Base-by-base conservation (phyloP, 2,329 filamentous ascomycete genomes). In the Colletotrichum sp. region DNA sequence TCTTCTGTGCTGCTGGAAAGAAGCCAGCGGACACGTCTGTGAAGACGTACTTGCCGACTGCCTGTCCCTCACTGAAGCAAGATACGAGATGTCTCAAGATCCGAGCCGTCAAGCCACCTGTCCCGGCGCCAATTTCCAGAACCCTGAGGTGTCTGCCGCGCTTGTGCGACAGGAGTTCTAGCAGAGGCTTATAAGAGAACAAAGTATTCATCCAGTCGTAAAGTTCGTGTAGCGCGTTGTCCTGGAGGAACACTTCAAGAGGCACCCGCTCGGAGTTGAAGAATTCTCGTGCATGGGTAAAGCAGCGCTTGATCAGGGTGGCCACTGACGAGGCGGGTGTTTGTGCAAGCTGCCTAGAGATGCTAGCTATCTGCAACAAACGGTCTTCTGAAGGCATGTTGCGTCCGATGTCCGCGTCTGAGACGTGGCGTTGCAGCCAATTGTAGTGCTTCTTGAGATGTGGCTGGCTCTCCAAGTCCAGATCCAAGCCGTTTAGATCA, bases 111-210 rank as follows among this genome's bases (percentile, higher is more conserved):
- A 57, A 18, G 15, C 75, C 76, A 8, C 74, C 75, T 1, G 75
- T 72, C 1, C 75, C 77, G 6, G 71, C 75, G 12, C 77, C 77
- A 21, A 78, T 55, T n/a, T 78, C 77, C 8, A 78, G 60, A 10
- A 78, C 82, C 28, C 87, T 87, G 8, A 89, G 82, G 12, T 80
- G 78, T n/a, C 62, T 36, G n/a, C 71, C 71, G 24, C 34, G 30
- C 34, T 74, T 70, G 59, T 74, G 66, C 1, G 71, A 74, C 12
- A 74, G 6, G 1, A 71, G 24, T 4, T 36, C 44, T 1, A 74
- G 28, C 8, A 74, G 8, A 5, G 39, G 8, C 7, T 28, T 65
- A 18, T 74, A 74, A 4, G 32, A 57, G n/a, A 74, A 74, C 18
- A 74, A n/a, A 3, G 66, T 71, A 12, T 74, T 74, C 71, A 74